Conservation (phyloP, 1,284 basidiomycete species). For the Boletus smithii region DNA sequence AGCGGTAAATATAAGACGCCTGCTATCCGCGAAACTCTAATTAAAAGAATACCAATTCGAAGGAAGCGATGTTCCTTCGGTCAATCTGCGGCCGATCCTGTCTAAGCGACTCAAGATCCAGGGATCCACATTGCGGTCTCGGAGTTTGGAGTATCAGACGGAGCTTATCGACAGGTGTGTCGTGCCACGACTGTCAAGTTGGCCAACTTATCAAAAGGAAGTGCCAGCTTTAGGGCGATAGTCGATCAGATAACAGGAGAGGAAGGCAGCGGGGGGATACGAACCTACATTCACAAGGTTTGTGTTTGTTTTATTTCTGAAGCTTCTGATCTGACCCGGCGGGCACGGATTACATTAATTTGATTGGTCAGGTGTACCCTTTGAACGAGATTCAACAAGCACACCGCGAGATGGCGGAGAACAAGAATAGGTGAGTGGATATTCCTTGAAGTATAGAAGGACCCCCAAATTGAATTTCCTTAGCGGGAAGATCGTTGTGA, state of each 20-base stretch:
- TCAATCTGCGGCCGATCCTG: slow-evolving; percentile 68
- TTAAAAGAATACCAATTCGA: slow-evolving; percentile 26
- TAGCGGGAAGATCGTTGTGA: slow-evolving; percentile 59
- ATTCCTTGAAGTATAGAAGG: slow-evolving; percentile 1
- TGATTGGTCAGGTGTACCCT: slow-evolving; percentile 65
- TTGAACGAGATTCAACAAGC: slow-evolving; percentile 85
- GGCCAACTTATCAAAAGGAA: slow-evolving; percentile 1
- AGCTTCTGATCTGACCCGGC: slow-evolving; percentile 16
- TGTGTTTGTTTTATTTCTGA: slow-evolving; percentile 14
- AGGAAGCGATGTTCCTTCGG: slow-evolving; percentile 65
- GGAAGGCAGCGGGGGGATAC: slow-evolving; percentile 58
- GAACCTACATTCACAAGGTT: slow-evolving; percentile 76
- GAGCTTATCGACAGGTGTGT: slow-evolving; percentile 66
- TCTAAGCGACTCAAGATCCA: slow-evolving; percentile 88
- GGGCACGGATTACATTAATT: slow-evolving; percentile 15
- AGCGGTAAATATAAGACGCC: slow-evolving; percentile 51
- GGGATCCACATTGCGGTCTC: slow-evolving; percentile 84
- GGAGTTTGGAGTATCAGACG: slow-evolving; percentile 77
- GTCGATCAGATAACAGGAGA: slow-evolving; percentile 59
- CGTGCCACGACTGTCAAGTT: not conserved
- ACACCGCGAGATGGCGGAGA: slow-evolving; percentile 83
- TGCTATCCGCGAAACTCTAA: slow-evolving; percentile 23
- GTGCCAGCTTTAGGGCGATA: slow-evolving; percentile 44
- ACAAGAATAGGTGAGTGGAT: slow-evolving; percentile 62
- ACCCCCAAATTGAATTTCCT: slow-evolving; percentile 1